A percentile compares a stretch with the other conserved stretches of the same genome.
These are phyloP conservation scores for Nothophytophthora sp. DNA, from an alignment of 352 stramenopile species.

Conservation along the genomic window DNA sequence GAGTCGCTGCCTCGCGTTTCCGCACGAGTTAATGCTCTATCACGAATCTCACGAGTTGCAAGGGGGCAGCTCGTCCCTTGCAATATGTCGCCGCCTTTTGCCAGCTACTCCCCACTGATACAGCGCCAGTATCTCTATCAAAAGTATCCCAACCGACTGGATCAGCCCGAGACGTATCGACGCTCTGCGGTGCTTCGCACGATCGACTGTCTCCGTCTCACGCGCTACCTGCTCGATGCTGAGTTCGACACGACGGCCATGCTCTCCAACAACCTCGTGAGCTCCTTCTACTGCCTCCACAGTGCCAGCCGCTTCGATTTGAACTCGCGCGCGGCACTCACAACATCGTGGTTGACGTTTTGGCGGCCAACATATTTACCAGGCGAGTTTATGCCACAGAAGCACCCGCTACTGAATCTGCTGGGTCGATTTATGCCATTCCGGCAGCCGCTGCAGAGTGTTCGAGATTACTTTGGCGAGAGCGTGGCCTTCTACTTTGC, in stretches of 20 bases:
- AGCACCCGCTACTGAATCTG: conserved; percentile 42
- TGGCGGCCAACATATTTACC: conserved; percentile 43
- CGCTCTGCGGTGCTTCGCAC: conserved; percentile 60
- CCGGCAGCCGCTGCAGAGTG: conserved; percentile 69
- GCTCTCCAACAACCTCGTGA: conserved; percentile 25
- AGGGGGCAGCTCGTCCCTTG: conserved; percentile 15
- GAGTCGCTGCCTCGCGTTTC: conserved; percentile 49
- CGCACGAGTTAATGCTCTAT: conserved; percentile 49
- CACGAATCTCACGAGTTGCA: conserved; percentile 28
- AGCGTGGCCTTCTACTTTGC: conserved; percentile 91
- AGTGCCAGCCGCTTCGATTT: conserved; percentile 58
- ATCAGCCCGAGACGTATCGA: conserved; percentile 38
- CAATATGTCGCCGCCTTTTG: conserved; percentile 37
- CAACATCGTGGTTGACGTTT: conserved; percentile 56
- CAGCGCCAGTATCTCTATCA: conserved; percentile 73
- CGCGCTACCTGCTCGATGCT: conserved; percentile 39
- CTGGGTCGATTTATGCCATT: conserved; percentile 46
- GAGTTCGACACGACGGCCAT: conserved; percentile 47
- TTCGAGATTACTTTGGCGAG: conserved; percentile 90
- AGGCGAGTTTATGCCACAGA: conserved; percentile 37
- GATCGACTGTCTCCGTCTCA: conserved; percentile 57
- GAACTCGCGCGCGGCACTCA: conserved; percentile 31
- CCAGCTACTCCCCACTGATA: conserved; percentile 40
- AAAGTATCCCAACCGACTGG: conserved; percentile 53
- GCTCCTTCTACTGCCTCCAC: conserved; percentile 48